These are phyloP conservation scores for Malus fusca DNA, from an alignment of 306 rosid species.

Conservation along the genomic window DNA sequence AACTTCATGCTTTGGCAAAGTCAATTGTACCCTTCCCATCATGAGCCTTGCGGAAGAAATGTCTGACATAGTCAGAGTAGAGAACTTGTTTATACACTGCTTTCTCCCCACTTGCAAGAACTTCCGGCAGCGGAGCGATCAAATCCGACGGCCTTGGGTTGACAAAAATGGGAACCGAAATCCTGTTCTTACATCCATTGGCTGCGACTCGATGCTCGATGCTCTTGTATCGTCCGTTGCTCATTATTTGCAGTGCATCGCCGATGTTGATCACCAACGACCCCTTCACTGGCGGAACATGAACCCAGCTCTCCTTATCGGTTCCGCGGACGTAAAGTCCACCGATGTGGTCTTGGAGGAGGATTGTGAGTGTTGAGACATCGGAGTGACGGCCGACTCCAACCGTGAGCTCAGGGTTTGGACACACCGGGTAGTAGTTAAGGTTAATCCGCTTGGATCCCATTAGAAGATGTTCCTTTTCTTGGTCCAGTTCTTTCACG, in stretches of 20 bases:
- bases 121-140: slow-evolving; percentile 42
- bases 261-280: slow-evolving; percentile 54
- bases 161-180: slow-evolving; percentile 54
- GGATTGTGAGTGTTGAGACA: slow-evolving; percentile 48
- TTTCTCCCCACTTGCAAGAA: slow-evolving; percentile 30
- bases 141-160: slow-evolving; percentile 34
- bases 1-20: slow-evolving; percentile 22
- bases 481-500: slow-evolving; percentile 27
- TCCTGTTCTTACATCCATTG: slow-evolving; percentile 34
- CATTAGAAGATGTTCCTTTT: slow-evolving; percentile 28
- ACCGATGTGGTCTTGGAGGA: slow-evolving; percentile 50
- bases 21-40: slow-evolving; percentile 57
- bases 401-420: slow-evolving; percentile 37
- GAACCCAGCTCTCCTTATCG: slow-evolving; percentile 25
- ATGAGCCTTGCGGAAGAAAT: slow-evolving; percentile 50
- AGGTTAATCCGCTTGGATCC: slow-evolving; percentile 52
- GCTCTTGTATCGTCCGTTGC: slow-evolving; percentile 58
- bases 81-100: slow-evolving; percentile 35
- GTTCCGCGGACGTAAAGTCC: slow-evolving; percentile 38
- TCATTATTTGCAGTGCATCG: slow-evolving; percentile 54
- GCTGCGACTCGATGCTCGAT: slow-evolving; percentile 47
- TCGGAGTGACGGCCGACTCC: slow-evolving; percentile 62
- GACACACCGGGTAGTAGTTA: slow-evolving; percentile 49
- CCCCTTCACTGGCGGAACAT: slow-evolving; percentile 37
- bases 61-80: slow-evolving; percentile 46